These are phyloP conservation scores for Fusarium tjaetaba DNA, from an alignment of 2,329 filamentous ascomycete species.

Conservation along the genomic window DNA sequence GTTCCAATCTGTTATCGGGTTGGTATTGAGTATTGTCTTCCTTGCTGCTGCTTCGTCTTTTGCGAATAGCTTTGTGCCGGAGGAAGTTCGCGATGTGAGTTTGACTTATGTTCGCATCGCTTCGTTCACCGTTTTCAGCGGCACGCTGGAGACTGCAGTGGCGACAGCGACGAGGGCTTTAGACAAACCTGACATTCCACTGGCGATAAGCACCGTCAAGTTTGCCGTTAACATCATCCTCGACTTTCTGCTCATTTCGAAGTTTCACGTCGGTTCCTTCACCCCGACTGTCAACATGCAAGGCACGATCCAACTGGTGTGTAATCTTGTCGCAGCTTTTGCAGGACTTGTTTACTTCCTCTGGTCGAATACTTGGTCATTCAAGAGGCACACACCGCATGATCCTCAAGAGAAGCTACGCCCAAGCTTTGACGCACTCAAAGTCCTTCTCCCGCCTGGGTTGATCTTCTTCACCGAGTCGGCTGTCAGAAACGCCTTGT, in stretches of 20 bases:
- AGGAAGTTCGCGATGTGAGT: conserved; percentile 63
- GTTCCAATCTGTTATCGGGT: conserved; percentile 66
- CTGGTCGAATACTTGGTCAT: conserved; percentile 49
- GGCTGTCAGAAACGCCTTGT: conserved; percentile 73
- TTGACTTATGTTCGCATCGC: conserved; percentile 73
- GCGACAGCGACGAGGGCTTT: conserved; percentile 70
- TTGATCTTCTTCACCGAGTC: conserved; percentile 71
- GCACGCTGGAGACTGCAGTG: conserved; percentile 71
- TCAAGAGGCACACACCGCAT: not conserved
- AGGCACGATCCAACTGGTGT: conserved; percentile 70
- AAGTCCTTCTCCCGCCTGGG: conserved; percentile 65
- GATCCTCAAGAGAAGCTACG: conserved; percentile 14
- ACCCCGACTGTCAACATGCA: conserved; percentile 71
- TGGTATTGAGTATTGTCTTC: conserved; percentile 69
- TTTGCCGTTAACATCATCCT: conserved; percentile 74
- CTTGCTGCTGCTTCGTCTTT: conserved; percentile 63
- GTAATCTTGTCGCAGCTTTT: conserved; percentile 65
- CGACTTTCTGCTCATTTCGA: conserved; percentile 73
- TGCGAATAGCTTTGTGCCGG: conserved; percentile 70
- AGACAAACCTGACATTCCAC: conserved; percentile 74
- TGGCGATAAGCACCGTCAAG: conserved; percentile 71
- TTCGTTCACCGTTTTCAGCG: conserved; percentile 70
- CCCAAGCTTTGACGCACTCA: conserved; percentile 57
- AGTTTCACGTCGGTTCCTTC: conserved; percentile 66
- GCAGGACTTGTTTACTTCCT: conserved; percentile 70